Evolutionary conservation across 768 basidiomycete species (phyloP).

Genomic region (Gelatoporia subvermispora): DNA sequence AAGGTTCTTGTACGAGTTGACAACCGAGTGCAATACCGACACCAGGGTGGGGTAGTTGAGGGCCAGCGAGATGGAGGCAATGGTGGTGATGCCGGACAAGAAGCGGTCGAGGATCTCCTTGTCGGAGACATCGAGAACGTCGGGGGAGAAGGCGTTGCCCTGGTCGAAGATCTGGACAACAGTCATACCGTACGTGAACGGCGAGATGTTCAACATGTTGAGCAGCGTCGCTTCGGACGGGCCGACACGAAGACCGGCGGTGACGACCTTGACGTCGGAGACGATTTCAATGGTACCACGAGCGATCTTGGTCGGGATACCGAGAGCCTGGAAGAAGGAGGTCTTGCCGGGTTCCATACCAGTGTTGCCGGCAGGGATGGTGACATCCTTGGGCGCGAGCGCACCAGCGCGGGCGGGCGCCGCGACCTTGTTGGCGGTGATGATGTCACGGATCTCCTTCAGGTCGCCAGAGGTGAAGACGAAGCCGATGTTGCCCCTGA

Average conservation of each 20-base stretch:
- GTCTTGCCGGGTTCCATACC: slow-evolving; percentile 99
- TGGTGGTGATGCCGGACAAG: slow-evolving; percentile 88
- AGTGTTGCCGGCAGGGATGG: slow-evolving; percentile 93
- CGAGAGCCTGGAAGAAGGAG: slow-evolving; percentile 99
- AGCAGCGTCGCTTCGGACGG: slow-evolving; percentile 95
- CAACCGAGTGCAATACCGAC: slow-evolving; percentile 89
- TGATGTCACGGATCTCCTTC: slow-evolving; percentile 91
- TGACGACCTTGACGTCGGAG: slow-evolving; percentile 92
- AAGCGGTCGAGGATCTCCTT: slow-evolving; percentile 88
- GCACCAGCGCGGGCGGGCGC: slow-evolving; percentile 99
- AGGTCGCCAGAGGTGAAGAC: slow-evolving; percentile 93
- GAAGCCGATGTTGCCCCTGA: slow-evolving; percentile 98
- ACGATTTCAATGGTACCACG: slow-evolving; percentile 99
- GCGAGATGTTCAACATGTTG: slow-evolving; percentile 99
- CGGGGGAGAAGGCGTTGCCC: slow-evolving; percentile 87
- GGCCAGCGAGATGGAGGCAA: slow-evolving; percentile 94
- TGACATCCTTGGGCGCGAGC: slow-evolving; percentile 86
- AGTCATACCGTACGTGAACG: slow-evolving; percentile 99
- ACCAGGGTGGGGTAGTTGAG: slow-evolving; percentile 94
- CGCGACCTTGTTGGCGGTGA: slow-evolving; percentile 95
- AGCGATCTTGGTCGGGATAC: slow-evolving; percentile 99
- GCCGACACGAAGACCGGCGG: slow-evolving; percentile 89
- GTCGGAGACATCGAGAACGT: slow-evolving; percentile 92
- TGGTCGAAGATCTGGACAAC: slow-evolving; percentile 95
- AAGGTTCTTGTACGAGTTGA: slow-evolving; percentile 99